These are phyloP conservation scores for Yarrowia phangngaensis DNA, from an alignment of 805 yeast species.

Conservation along the genomic window DNA sequence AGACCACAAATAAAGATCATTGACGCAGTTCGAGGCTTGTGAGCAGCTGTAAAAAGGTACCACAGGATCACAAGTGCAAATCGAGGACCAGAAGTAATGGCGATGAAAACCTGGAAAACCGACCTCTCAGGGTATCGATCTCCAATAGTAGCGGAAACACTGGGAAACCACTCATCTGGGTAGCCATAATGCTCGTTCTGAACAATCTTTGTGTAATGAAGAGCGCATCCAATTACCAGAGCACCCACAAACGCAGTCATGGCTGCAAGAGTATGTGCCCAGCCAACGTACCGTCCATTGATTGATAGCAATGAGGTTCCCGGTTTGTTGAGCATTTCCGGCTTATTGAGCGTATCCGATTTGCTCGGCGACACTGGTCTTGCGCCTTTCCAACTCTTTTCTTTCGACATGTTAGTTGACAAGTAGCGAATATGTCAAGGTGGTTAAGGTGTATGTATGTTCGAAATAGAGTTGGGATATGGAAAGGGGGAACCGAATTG, in stretches of 20 bases:
- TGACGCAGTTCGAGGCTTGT: constrained; percentile 40
- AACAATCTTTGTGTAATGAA: constrained; percentile 87
- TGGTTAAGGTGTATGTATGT: too few species aligned
- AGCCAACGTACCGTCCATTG: constrained; percentile 20
- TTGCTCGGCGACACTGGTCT: too few species aligned
- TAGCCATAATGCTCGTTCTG: constrained; percentile 81
- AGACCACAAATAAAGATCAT: constrained; percentile 54
- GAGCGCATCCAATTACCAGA: constrained; percentile 61
- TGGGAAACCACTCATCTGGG: constrained; percentile 98
- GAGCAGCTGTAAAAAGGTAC: constrained; percentile 42
- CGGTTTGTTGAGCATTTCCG: constrained; percentile 24
- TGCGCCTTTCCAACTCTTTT: constrained; percentile 24
- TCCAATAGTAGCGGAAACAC: constrained; percentile 95
- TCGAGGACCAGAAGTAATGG: constrained; percentile 90
- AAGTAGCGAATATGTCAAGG: not conserved
- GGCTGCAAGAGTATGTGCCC: constrained; percentile 25
- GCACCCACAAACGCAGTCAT: constrained; percentile 70
- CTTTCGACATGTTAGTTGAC: constrained; percentile 18
- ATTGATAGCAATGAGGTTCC: constrained; percentile 19
- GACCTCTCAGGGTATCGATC: constrained; percentile 96
- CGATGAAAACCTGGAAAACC: constrained; percentile 84
- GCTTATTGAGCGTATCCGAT: not conserved
- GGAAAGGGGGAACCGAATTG: too few species aligned
- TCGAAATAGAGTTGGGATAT: too few species aligned
- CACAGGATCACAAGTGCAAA: constrained; percentile 57